phyloP scores from a whole-genome alignment of 1,284 basidiomycete species.

The Cutaneotrichosporon dermatis region DNA sequence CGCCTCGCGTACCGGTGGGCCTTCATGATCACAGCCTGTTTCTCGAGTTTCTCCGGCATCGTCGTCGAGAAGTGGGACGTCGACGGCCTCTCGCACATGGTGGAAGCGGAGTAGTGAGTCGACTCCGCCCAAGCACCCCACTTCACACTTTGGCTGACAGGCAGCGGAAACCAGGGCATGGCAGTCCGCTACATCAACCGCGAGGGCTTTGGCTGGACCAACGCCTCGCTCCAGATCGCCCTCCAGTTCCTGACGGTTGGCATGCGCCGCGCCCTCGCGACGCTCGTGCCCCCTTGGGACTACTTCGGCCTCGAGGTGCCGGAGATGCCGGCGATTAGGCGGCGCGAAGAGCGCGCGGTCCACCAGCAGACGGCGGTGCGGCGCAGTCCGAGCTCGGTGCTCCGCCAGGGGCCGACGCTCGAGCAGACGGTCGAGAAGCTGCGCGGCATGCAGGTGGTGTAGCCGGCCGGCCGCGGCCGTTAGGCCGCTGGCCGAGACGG shows the following conservation, averaged over 20 bases:
- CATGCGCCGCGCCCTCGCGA: slow-evolving; percentile 89
- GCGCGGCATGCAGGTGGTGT: background rate
- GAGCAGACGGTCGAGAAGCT: slow-evolving; percentile 8
- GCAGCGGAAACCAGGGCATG: slow-evolving; percentile 82
- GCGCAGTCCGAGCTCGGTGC: background rate
- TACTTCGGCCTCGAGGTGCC: slow-evolving; percentile 46
- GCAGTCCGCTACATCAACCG: slow-evolving; percentile 95
- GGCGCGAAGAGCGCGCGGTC: slow-evolving; percentile 36
- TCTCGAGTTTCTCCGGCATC: slow-evolving; percentile 91
- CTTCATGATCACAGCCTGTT: slow-evolving; percentile 69
- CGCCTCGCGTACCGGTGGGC: slow-evolving; percentile 91
- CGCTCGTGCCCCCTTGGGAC: slow-evolving; percentile 57
- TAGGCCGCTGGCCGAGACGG: too few species aligned
- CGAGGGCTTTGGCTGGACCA: slow-evolving; percentile 93
- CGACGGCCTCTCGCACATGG: slow-evolving; percentile 1
- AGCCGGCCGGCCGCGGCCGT: too few species aligned
- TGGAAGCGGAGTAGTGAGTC: slow-evolving; percentile 11
- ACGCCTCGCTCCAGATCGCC: slow-evolving; percentile 81
- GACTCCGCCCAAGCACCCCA: too few species aligned
- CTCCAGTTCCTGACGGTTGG: slow-evolving; percentile 88
- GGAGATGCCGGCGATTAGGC: slow-evolving; percentile 54
- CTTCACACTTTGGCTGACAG: too few species aligned
- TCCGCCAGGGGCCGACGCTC: background rate
- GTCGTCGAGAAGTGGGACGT: slow-evolving; percentile 99
- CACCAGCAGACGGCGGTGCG: background rate